Percentiles rank a stretch among this genome's conserved stretches.
These are phyloP conservation scores for Dendrobium nobile DNA, from an alignment of 106 monocot genomes.

Conservation along the genomic window DNA sequence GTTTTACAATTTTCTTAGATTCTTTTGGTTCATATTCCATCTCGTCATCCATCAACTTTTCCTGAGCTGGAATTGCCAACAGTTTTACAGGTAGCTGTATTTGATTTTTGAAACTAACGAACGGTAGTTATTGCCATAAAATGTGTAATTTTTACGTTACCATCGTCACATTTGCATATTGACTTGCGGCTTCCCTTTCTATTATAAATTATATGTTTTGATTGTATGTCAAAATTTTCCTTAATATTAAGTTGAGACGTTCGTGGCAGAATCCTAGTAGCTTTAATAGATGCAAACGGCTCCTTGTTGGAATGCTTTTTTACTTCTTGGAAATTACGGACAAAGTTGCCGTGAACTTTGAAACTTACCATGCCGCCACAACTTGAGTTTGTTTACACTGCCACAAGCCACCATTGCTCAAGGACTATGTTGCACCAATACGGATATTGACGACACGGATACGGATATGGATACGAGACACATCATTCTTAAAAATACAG, in stretches of 20 bases:
- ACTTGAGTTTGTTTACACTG: too few species aligned
- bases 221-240: background rate
- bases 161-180: background rate
- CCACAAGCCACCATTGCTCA: too few species aligned
- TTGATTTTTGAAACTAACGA: background rate
- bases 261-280: background rate
- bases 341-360: background rate
- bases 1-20: constrained; percentile 35
- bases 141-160: background rate
- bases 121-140: background rate
- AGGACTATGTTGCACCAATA: too few species aligned
- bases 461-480: too few species aligned
- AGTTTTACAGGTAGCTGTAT: constrained; percentile 59
- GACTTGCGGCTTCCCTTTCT: background rate
- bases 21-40: constrained; percentile 84
- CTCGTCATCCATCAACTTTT: constrained; percentile 67
- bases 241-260: background rate
- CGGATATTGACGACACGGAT: too few species aligned
- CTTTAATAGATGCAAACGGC: background rate
- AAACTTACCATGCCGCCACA: too few species aligned
- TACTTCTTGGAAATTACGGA: background rate
- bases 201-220: background rate
- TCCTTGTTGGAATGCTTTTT: background rate
- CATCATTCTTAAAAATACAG: too few species aligned
- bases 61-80: constrained; percentile 88